A percentile compares a stretch with the other conserved stretches of the same genome.
Conservation (phyloP, 2,329 filamentous ascomycete genomes). For the Aspergillus oerlinghausenensis region DNA sequence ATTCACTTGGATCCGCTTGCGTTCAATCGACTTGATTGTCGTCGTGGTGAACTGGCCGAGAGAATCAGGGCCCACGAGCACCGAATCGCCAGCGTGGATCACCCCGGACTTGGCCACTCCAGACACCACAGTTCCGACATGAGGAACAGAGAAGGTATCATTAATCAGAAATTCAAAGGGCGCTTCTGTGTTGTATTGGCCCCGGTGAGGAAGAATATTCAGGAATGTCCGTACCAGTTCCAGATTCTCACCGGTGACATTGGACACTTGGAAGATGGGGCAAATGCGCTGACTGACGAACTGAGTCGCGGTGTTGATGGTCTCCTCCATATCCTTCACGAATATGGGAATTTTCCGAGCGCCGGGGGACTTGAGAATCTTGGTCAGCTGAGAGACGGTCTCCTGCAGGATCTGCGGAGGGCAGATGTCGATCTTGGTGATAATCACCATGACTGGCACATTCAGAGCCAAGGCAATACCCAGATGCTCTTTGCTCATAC, state of each 20-base stretch:
- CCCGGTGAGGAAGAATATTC: constrained; percentile 91
- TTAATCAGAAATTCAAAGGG: constrained; percentile 95
- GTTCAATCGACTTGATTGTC: constrained; percentile 84
- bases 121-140: constrained; percentile 92
- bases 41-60: constrained; percentile 86
- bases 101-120: constrained; percentile 87
- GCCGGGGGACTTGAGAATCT: constrained; percentile 89
- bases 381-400: constrained; percentile 84
- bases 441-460: constrained; percentile 94
- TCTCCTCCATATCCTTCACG: constrained; percentile 85
- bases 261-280: constrained; percentile 96
- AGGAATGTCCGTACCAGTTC: constrained; percentile 88
- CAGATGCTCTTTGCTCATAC: constrained; percentile 97
- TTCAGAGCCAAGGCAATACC: constrained; percentile 92
- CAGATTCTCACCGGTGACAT: constrained; percentile 88
- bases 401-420: constrained; percentile 92
- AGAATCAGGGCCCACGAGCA: constrained; percentile 85
- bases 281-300: constrained; percentile 95
- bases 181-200: constrained; percentile 81
- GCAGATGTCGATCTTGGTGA: constrained; percentile 98
- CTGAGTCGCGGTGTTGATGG: constrained; percentile 90
- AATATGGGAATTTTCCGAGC: constrained; percentile 95
- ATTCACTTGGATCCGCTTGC: constrained; percentile 85
- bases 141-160: constrained; percentile 96
- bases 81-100: constrained; percentile 82